These are phyloP conservation scores for Hypoxylon sp. DNA, from an alignment of 2,329 filamentous ascomycete genomes.

Conservation along the genomic window DNA sequence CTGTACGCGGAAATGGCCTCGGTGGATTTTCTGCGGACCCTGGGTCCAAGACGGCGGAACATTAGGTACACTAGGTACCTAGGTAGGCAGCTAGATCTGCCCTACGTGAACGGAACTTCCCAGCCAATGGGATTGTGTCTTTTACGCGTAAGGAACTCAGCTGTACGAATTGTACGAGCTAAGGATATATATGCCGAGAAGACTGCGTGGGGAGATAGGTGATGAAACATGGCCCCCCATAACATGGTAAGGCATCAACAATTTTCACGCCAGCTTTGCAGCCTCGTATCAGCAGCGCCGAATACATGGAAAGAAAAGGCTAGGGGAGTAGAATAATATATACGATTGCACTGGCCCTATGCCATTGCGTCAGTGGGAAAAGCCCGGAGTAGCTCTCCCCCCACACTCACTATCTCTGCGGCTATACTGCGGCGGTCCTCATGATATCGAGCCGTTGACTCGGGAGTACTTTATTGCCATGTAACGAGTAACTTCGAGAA, in stretches of 20 bases:
- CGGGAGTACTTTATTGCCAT: too few relatives aligned
- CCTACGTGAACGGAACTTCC: constrained; percentile 18
- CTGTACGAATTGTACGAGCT: background rate
- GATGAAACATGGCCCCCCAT: background rate
- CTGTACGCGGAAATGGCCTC: constrained; percentile 24
- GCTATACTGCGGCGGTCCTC: background rate
- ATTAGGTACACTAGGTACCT: background rate
- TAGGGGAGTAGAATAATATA: background rate
- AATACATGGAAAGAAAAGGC: background rate
- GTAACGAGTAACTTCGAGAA: too few relatives aligned
- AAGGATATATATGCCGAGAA: background rate
- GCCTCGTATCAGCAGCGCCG: background rate
- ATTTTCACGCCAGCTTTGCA: background rate
- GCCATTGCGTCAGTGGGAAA: background rate
- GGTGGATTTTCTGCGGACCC: background rate
- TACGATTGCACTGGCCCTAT: background rate
- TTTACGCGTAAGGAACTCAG: constrained; percentile 11
- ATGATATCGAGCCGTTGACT: too few relatives aligned
- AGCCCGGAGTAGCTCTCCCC: background rate
- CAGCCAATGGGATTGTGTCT: constrained; percentile 20
- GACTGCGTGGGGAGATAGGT: background rate
- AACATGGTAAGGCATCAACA: background rate
- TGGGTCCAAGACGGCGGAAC: background rate
- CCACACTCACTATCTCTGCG: background rate
- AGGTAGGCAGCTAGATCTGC: constrained; percentile 2